These are phyloP conservation scores for Corylus heterophylla DNA, from an alignment of 306 rosid species.

Conservation along the genomic window DNA sequence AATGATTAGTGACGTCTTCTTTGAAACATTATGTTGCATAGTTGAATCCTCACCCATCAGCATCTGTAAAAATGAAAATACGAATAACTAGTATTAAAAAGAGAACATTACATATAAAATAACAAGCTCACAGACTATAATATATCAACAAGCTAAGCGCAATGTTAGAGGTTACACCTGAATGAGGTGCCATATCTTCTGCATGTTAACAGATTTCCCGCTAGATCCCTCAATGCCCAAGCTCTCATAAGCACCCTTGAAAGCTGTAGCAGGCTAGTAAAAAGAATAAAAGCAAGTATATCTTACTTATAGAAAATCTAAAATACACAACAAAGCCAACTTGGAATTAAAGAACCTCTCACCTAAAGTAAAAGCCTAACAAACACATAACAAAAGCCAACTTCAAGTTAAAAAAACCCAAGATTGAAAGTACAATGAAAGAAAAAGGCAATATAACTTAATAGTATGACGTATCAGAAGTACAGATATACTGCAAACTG, in stretches of 20 bases:
- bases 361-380: not conserved
- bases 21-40: constrained; percentile 51
- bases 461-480: not conserved
- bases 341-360: not conserved
- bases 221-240: constrained; percentile 70
- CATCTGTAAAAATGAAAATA: constrained; percentile 51
- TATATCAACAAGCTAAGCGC: constrained; percentile 7
- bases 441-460: not conserved
- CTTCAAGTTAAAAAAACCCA: not conserved
- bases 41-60: constrained; percentile 68
- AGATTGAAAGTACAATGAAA: not conserved
- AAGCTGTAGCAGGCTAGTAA: constrained; percentile 73
- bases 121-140: not conserved
- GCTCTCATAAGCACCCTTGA: constrained; percentile 85
- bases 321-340: not conserved
- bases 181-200: constrained; percentile 96
- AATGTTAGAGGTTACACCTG: constrained; percentile 53
- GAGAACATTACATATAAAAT: not conserved
- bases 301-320: not conserved
- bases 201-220: constrained; percentile 90
- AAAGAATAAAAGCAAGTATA: constrained; percentile 11
- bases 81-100: constrained; percentile 21
- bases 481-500: not conserved
- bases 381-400: not conserved
- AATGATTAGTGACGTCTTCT: constrained; percentile 70